Percentiles rank a stretch among this genome's conserved stretches.
Conservation (phyloP, 352 stramenopile genomes). For the Phytophthora agathidicida region DNA sequence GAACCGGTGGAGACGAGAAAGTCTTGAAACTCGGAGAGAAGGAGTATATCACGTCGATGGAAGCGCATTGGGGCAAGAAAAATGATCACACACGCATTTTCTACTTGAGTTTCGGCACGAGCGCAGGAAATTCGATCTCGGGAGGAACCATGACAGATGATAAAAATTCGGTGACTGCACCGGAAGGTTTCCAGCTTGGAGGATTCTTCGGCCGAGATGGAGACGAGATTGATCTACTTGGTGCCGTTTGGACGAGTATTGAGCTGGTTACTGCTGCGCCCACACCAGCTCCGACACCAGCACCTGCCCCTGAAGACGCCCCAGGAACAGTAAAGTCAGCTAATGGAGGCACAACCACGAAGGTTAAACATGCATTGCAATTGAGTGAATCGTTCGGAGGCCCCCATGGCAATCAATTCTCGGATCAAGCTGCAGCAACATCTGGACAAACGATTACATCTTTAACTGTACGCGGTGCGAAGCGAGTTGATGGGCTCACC, state of each 20-base stretch:
- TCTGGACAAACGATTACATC: constrained; percentile 25
- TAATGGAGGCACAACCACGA: neutral
- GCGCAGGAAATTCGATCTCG: constrained; percentile 13
- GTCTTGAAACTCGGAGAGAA: neutral
- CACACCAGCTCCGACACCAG: neutral
- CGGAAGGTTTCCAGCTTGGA: constrained; percentile 19
- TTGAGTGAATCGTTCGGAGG: constrained; percentile 24
- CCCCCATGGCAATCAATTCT: constrained; percentile 22
- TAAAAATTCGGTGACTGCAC: constrained; percentile 13
- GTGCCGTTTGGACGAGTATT: constrained; percentile 26
- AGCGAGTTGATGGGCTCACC: constrained; percentile 19
- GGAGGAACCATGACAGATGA: constrained; percentile 20
- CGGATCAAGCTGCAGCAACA: constrained; percentile 13
- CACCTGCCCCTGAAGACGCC: neutral
- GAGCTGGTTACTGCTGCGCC: constrained; percentile 3
- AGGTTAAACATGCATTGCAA: neutral
- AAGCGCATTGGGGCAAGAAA: constrained; percentile 16
- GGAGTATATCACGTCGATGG: constrained; percentile 12
- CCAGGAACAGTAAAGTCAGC: constrained; percentile 12
- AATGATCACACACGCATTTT: constrained; percentile 16
- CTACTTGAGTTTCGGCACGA: constrained; percentile 13
- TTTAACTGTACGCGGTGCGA: constrained; percentile 14
- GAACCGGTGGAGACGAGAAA: constrained; percentile 4
- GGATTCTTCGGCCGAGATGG: constrained; percentile 33
- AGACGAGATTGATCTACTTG: constrained; percentile 29